phyloP scores from a whole-genome alignment of 2,329 filamentous ascomycete genomes.

The Juglanconis sp. region DNA sequence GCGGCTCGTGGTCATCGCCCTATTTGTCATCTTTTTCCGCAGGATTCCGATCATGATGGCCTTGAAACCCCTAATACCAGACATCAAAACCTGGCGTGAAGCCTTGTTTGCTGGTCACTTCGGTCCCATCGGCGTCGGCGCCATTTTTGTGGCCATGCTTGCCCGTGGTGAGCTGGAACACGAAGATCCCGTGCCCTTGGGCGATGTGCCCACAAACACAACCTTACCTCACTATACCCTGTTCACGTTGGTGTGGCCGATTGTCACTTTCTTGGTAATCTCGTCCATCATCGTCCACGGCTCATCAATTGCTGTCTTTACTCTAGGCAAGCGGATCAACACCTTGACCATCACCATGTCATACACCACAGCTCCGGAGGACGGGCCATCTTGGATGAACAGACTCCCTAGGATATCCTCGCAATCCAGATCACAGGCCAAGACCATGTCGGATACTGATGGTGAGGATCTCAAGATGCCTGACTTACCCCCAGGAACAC shows the following conservation, averaged over 20 bases:
- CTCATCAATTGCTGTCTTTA: constrained; percentile 97
- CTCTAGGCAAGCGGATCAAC: constrained; percentile 96
- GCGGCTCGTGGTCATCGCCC: constrained; percentile 88
- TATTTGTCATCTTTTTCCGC: constrained; percentile 92
- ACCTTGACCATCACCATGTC: constrained; percentile 93
- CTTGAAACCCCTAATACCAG: constrained; percentile 88
- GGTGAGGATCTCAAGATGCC: constrained; percentile 60
- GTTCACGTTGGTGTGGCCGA: constrained; percentile 89
- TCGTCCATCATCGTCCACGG: constrained; percentile 93
- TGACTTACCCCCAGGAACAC: constrained; percentile 62
- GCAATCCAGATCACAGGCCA: constrained; percentile 75
- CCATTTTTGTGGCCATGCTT: constrained; percentile 91
- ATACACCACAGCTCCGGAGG: constrained; percentile 85
- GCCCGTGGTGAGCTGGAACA: constrained; percentile 88
- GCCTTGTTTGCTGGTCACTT: constrained; percentile 96
- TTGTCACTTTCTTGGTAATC: constrained; percentile 90
- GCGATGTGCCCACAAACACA: constrained; percentile 52
- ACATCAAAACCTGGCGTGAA: constrained; percentile 97
- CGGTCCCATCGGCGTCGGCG: constrained; percentile 93
- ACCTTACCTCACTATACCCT: constrained; percentile 61
- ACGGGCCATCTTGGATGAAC: constrained; percentile 93
- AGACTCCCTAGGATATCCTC: constrained; percentile 71
- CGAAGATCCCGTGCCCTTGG: constrained; percentile 69
- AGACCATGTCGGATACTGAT: constrained; percentile 78
- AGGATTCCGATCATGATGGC: constrained; percentile 92